Evolutionary conservation across 768 basidiomycete species (phyloP), one percentile per base, ranked within the genome.

Genomic region (Phlebiopsis gigantea): DNA sequence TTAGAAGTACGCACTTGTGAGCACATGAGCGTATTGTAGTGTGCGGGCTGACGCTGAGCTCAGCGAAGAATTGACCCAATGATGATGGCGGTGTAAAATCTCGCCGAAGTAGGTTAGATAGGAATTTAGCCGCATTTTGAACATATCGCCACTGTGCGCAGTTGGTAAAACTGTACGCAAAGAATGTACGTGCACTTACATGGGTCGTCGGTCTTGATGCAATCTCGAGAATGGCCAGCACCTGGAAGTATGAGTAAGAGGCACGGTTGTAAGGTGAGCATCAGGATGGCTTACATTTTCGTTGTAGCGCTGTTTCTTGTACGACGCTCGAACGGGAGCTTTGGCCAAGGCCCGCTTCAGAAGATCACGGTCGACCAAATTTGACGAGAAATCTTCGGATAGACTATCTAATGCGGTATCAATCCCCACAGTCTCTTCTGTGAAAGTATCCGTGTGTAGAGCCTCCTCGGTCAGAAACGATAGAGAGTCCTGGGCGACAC

Each of bases 111-210:
- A 90, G 74, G 39, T 79, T 75, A 28, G 72, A 73, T 45, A 91
- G 67, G 65, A 88, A 85, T 30, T 78, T 79, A 28, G 77, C 69
- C 7, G 89, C 85, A 62, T 83, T 84, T 75, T 90, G 85, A 0
- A 84, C 76, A 68, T 92, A 92, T 72, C 89, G 78, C 90, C 90
- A 92, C 90, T 92, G 61, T n/a, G 57, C 56, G 4, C 52, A 26
- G 2, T 52, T 49, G 28, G 59, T 56, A 30, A 48, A 44, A 44
- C 34, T 6, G 9, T 12, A 9, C 6, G 26, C 15, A n/a, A 41
- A 22, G 44, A 57, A 22, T 56, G 47, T 22, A 48, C 12, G 30
- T 43, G 65, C 21, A 69, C 84, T 58, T 72, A 90, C 90, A 71
- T 93, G 90, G 47, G 88, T 90, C 19, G 78, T 77, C 9, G 87